Evolutionary conservation across 2,329 filamentous ascomycete genomes (phyloP).

Genomic region (Albophoma yamanashiensis): DNA sequence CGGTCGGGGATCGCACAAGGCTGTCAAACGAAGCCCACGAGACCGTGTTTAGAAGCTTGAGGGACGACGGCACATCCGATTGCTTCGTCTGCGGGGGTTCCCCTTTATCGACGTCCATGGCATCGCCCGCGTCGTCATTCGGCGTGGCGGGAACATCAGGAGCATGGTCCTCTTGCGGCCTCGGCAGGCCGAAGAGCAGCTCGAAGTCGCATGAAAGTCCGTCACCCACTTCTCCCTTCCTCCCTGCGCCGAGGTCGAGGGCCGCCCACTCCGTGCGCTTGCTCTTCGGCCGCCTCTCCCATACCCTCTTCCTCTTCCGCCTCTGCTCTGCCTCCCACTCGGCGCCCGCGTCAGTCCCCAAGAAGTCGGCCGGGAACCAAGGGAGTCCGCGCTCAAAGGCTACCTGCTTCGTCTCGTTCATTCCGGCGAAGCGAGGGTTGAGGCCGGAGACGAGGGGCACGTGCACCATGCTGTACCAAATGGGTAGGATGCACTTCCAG

Average conservation of each 20-base stretch:
- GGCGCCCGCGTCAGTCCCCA: slow-evolving; percentile 68
- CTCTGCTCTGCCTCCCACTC: slow-evolving; percentile 62
- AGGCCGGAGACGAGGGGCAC: slow-evolving; percentile 70
- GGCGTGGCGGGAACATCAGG: not conserved
- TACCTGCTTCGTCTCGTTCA: slow-evolving; percentile 71
- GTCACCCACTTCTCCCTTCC: slow-evolving; percentile 71
- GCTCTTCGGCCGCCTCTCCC: slow-evolving; percentile 70
- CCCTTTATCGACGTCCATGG: slow-evolving; percentile 20
- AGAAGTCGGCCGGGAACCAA: slow-evolving; percentile 81
- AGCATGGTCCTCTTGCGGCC: slow-evolving; percentile 5
- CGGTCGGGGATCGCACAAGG: slow-evolving; percentile 11
- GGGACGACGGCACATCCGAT: not conserved
- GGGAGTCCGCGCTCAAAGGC: slow-evolving; percentile 67
- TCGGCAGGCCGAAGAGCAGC: slow-evolving; percentile 37
- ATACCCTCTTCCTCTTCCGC: slow-evolving; percentile 64
- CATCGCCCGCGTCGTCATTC: slow-evolving; percentile 12
- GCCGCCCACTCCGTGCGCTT: slow-evolving; percentile 68
- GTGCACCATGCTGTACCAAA: slow-evolving; percentile 83
- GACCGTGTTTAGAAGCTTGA: slow-evolving; percentile 12
- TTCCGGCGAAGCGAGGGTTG: slow-evolving; percentile 71
- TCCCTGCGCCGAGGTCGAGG: slow-evolving; percentile 60
- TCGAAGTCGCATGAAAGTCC: slow-evolving; percentile 84
- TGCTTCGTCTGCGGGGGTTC: not conserved
- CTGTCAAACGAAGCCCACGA: slow-evolving; percentile 19
- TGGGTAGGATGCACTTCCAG: slow-evolving; percentile 75